Evolutionary conservation across 768 basidiomycete genomes (phyloP).

Genomic region (Rhizopogon roseolus): DNA sequence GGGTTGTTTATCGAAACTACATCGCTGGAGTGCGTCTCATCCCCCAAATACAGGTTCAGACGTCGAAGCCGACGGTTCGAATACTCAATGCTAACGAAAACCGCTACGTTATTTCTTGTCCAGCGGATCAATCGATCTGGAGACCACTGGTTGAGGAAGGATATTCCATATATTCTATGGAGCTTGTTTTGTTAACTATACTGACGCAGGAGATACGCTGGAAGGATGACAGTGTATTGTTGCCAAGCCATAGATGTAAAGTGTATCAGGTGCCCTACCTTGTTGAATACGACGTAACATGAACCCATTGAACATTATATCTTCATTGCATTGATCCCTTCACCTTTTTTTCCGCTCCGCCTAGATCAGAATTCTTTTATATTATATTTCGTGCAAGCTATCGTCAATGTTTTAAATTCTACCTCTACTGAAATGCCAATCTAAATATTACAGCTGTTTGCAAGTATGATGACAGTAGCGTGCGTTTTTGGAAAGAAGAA

Average conservation of each 20-base stretch:
- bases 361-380: too few relatives aligned
- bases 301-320: too few relatives aligned
- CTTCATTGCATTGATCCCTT: too few relatives aligned
- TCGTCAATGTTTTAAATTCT: too few relatives aligned
- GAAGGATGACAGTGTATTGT: slow-evolving; percentile 36
- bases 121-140: slow-evolving; percentile 65
- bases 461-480: too few relatives aligned
- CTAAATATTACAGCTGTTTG: too few relatives aligned
- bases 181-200: slow-evolving; percentile 60
- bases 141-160: slow-evolving; percentile 47
- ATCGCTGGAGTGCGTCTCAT: not conserved
- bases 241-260: not conserved
- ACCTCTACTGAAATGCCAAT: too few relatives aligned
- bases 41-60: slow-evolving; percentile 29
- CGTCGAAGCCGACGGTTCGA: slow-evolving; percentile 48
- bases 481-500: too few relatives aligned
- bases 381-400: too few relatives aligned
- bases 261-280: too few relatives aligned
- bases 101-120: slow-evolving; percentile 63
- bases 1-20: slow-evolving; percentile 9
- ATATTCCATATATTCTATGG: slow-evolving; percentile 60
- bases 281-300: too few relatives aligned
- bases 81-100: slow-evolving; percentile 44
- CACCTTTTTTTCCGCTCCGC: too few relatives aligned
- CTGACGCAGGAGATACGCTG: slow-evolving; percentile 66